Evolutionary conservation across 495 filamentous ascomycete genomes (phyloP).

Genomic region (Penicillium macrosclerotiorum): DNA sequence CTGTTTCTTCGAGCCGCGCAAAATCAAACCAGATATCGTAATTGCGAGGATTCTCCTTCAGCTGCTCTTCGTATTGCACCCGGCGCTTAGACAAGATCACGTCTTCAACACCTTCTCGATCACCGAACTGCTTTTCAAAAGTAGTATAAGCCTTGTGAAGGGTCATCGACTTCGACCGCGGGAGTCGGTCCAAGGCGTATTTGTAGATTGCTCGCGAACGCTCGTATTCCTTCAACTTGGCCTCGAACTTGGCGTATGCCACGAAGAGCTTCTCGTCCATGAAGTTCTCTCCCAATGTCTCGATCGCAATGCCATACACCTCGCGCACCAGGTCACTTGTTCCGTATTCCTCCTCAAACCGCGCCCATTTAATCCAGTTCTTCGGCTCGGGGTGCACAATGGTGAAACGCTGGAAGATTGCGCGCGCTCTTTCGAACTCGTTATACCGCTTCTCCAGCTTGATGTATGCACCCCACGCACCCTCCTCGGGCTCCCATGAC

Average conservation of each 20-base stretch:
- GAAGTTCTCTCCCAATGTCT: conserved; percentile 90
- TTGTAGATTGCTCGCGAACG: conserved; percentile 96
- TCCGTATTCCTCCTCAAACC: conserved; percentile 93
- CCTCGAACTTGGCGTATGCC: conserved; percentile 88
- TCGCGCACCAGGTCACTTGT: conserved; percentile 88
- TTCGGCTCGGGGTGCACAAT: conserved; percentile 90
- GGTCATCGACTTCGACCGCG: conserved; percentile 77
- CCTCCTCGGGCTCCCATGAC: conserved; percentile 95
- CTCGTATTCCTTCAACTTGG: conserved; percentile 92
- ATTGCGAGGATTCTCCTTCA: conserved; percentile 88
- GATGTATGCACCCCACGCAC: conserved; percentile 93
- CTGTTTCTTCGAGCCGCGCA: conserved; percentile 82
- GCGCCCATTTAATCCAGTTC: conserved; percentile 99
- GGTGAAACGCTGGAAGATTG: conserved; percentile 87
- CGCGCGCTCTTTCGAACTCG: conserved; percentile 80
- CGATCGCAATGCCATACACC: conserved; percentile 85
- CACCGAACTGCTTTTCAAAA: conserved; percentile 97
- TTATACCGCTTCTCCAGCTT: conserved; percentile 94
- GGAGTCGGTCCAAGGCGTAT: conserved; percentile 88
- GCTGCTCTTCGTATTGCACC: conserved; percentile 90
- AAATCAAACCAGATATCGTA: conserved; percentile 98
- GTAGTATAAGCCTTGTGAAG: conserved; percentile 93
- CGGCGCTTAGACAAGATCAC: conserved; percentile 91
- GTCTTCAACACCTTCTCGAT: conserved; percentile 90
- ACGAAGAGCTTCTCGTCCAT: conserved; percentile 96